Evolutionary conservation across 768 basidiomycete genomes (phyloP).

Genomic region (Tylopilus subfusipes): DNA sequence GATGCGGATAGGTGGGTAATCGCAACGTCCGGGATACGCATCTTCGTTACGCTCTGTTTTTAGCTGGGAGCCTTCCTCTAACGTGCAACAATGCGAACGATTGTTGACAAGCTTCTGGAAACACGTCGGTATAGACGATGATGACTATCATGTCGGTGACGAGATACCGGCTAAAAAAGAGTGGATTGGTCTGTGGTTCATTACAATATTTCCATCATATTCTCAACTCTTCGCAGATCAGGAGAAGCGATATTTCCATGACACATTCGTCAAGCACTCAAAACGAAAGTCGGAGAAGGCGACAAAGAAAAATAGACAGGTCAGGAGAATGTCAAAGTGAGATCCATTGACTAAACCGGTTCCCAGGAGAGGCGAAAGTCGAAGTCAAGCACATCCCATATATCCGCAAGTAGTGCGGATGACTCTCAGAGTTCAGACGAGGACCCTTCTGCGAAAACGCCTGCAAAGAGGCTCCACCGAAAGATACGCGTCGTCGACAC

Average conservation of each 20-base stretch:
- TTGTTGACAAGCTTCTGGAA: slow-evolving; percentile 64
- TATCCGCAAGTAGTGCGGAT: slow-evolving; percentile 7
- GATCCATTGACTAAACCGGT: neutral
- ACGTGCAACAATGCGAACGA: slow-evolving; percentile 54
- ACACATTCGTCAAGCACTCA: slow-evolving; percentile 25
- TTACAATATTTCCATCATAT: neutral
- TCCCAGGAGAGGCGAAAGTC: slow-evolving; percentile 18
- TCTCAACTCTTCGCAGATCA: slow-evolving; percentile 26
- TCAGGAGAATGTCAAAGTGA: neutral
- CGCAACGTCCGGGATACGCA: neutral
- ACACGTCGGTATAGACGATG: slow-evolving; percentile 53
- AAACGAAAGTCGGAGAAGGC: slow-evolving; percentile 15
- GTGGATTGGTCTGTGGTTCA: slow-evolving; percentile 54
- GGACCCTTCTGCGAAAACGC: neutral
- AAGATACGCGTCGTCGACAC: slow-evolving; percentile 2
- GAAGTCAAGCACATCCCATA: slow-evolving; percentile 3
- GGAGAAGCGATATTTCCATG: slow-evolving; percentile 38
- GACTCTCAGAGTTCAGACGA: slow-evolving; percentile 11
- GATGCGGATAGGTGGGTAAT: slow-evolving; percentile 51
- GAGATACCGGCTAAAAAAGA: slow-evolving; percentile 38
- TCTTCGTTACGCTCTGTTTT: neutral
- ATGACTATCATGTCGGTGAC: slow-evolving; percentile 51
- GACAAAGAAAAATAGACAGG: slow-evolving; percentile 19
- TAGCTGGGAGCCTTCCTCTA: slow-evolving; percentile 69
- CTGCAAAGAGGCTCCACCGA: slow-evolving; percentile 4